Percentiles rank a stretch among this genome's conserved stretches.
phyloP scores from a whole-genome alignment of 352 stramenopile species.

The Pythium myriotylum region DNA sequence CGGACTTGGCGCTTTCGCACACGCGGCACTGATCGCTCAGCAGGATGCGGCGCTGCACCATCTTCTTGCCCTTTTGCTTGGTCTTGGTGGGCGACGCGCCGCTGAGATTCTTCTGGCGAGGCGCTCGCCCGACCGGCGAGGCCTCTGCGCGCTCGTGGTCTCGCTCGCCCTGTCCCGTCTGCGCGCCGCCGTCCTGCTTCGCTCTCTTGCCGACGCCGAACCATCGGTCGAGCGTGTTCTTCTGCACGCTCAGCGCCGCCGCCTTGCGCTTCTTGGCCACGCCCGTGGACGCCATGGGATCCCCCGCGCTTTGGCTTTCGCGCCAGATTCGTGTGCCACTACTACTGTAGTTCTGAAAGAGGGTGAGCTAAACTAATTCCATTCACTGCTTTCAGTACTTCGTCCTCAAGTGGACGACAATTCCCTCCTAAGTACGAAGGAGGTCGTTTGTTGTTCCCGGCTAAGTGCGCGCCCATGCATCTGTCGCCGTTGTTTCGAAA shows the following conservation, averaged over 20 bases:
- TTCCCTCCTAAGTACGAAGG: too few species aligned
- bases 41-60: slow-evolving; percentile 75
- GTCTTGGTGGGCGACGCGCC: slow-evolving; percentile 5
- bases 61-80: slow-evolving; percentile 36
- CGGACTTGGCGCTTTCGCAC: slow-evolving; percentile 54
- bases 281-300: too few species aligned
- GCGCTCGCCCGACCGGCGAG: neutral
- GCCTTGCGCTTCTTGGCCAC: slow-evolving; percentile 9
- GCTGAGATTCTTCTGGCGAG: neutral
- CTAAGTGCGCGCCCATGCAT: neutral
- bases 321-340: slow-evolving; percentile 19
- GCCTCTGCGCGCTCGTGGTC: neutral
- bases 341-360: too few species aligned
- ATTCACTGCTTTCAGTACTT: too few species aligned
- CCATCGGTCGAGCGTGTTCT: slow-evolving; percentile 63
- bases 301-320: slow-evolving; percentile 19
- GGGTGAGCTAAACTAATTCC: too few species aligned
- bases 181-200: neutral
- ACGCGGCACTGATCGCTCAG: slow-evolving; percentile 71
- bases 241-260: slow-evolving; percentile 28
- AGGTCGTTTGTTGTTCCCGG: too few species aligned
- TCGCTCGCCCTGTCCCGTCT: neutral
- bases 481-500: neutral
- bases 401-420: too few species aligned
- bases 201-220: slow-evolving; percentile 42